Percentiles rank a stretch among this genome's conserved stretches.
These are phyloP conservation scores for Verticillium zaregamsianum DNA, from an alignment of 2,329 filamentous ascomycete species.

Conservation along the genomic window DNA sequence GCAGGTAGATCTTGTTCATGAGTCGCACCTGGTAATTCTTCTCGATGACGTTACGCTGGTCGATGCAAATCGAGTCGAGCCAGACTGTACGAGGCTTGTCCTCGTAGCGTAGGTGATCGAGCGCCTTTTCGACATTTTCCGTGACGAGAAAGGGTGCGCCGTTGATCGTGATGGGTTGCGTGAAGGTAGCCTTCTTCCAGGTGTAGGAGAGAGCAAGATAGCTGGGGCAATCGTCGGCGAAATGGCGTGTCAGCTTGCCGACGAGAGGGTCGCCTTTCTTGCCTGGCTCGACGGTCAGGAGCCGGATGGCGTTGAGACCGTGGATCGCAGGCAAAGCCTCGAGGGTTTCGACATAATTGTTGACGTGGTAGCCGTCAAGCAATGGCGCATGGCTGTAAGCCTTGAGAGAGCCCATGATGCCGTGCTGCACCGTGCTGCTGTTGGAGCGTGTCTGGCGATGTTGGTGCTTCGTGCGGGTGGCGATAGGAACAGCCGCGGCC, in stretches of 20 bases:
- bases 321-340: background rate
- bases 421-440: background rate
- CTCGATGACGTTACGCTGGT: constrained; percentile 19
- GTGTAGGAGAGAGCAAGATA: background rate
- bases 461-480: background rate
- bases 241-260: background rate
- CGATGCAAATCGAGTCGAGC: constrained; percentile 26
- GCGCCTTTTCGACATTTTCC: background rate
- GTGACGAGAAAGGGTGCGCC: background rate
- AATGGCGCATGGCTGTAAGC: background rate
- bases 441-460: background rate
- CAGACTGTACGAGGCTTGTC: constrained; percentile 14
- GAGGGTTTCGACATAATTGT: background rate
- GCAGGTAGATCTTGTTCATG: constrained; percentile 22
- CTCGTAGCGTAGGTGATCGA: background rate
- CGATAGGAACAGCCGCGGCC: background rate
- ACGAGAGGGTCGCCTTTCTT: background rate
- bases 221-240: background rate
- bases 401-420: background rate
- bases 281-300: background rate
- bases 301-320: background rate
- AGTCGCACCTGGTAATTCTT: constrained; percentile 21
- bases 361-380: background rate
- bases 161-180: background rate
- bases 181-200: background rate